A percentile compares a stretch with the other conserved stretches of the same genome.
Evolutionary conservation across 2,329 filamentous ascomycete species (phyloP).

Genomic region (Colletotrichum tanaceti): DNA sequence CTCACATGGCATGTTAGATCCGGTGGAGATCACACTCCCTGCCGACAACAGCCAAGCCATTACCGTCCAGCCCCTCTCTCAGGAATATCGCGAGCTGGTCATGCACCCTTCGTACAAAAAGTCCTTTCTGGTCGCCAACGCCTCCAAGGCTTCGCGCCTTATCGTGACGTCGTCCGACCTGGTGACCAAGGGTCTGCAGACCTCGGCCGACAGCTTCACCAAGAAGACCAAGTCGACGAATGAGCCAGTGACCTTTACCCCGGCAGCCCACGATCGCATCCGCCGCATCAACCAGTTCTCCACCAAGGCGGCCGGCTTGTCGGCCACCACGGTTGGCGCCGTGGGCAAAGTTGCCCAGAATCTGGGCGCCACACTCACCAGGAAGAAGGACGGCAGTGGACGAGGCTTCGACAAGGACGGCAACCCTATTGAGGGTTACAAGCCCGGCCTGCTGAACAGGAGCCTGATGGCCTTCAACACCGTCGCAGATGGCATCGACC

Average conservation of each 20-base stretch:
- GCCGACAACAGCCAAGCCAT: conserved; percentile 72
- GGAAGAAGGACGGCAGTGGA: conserved; percentile 62
- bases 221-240: conserved; percentile 80
- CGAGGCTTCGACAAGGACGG: conserved; percentile 78
- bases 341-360: conserved; percentile 90
- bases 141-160: conserved; percentile 87
- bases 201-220: conserved; percentile 82
- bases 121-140: conserved; percentile 86
- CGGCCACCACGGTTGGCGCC: conserved; percentile 86
- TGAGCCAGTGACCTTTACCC: conserved; percentile 88
- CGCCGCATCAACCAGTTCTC: conserved; percentile 93
- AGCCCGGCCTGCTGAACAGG: conserved; percentile 94
- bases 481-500: conserved; percentile 91
- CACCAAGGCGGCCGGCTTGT: conserved; percentile 79
- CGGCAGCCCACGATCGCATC: conserved; percentile 84
- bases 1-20: conserved; percentile 62
- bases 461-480: conserved; percentile 96
- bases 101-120: conserved; percentile 93
- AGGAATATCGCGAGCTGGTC: conserved; percentile 80
- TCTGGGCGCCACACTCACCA: conserved; percentile 78
- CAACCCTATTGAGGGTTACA: conserved; percentile 73
- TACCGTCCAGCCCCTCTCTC: conserved; percentile 73
- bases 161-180: conserved; percentile 89
- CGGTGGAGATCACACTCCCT: conserved; percentile 82
- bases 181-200: conserved; percentile 80